phyloP scores from a whole-genome alignment of 495 filamentous ascomycete genomes.

The Aspergillus carlsbadensis region DNA sequence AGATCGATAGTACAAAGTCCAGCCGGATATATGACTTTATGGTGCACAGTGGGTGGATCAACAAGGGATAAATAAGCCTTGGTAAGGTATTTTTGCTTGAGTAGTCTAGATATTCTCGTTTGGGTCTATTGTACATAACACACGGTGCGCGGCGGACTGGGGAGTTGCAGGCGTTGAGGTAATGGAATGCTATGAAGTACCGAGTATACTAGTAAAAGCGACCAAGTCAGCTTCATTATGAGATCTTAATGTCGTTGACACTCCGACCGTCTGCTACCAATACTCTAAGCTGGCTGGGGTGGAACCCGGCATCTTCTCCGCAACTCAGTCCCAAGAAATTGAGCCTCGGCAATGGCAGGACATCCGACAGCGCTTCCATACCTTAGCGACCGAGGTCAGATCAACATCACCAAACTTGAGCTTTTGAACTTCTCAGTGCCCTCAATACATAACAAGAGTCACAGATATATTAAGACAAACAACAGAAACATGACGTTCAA shows the following conservation, averaged over 20 bases:
- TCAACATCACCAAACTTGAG: too few relatives aligned
- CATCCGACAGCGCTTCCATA: background rate
- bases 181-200: background rate
- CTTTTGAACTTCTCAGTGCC: too few relatives aligned
- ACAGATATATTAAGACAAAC: too few relatives aligned
- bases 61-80: conserved; percentile 51
- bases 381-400: too few relatives aligned
- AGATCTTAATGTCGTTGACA: too few relatives aligned
- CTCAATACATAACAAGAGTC: too few relatives aligned
- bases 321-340: background rate
- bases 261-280: too few relatives aligned
- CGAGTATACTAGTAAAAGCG: background rate
- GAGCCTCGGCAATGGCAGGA: background rate
- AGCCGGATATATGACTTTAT: conserved; percentile 90
- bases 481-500: conserved; percentile 20
- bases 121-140: conserved; percentile 5
- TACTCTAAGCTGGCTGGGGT: background rate
- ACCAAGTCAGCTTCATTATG: too few relatives aligned
- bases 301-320: background rate
- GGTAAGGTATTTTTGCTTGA: conserved; percentile 15
- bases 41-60: conserved; percentile 88
- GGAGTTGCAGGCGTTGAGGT: conserved; percentile 6
- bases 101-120: conserved; percentile 22
- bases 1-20: conserved; percentile 66
- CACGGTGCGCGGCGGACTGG: background rate